These are phyloP conservation scores for Neocatenulostroma microsporum DNA, from an alignment of 2,329 filamentous ascomycete species.

Conservation along the genomic window DNA sequence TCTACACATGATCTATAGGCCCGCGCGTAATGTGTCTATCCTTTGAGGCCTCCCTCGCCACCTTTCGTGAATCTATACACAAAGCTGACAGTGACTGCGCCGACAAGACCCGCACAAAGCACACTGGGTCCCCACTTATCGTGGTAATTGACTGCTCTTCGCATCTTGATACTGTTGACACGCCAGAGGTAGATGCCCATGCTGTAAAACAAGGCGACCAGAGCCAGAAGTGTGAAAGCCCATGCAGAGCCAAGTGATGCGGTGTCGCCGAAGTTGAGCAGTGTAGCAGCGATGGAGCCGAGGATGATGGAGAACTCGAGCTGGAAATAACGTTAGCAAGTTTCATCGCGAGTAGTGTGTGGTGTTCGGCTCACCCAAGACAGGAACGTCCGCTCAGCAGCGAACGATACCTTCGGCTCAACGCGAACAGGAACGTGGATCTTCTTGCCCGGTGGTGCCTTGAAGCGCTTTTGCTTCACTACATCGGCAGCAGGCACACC, in stretches of 20 bases:
- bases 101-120: conserved; percentile 65
- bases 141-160: conserved; percentile 83
- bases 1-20: no score
- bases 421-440: conserved; percentile 95
- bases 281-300: conserved; percentile 72
- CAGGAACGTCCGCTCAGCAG: conserved; percentile 89
- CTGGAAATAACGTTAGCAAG: conserved; percentile 34
- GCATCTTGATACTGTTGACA: conserved; percentile 72
- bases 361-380: conserved; percentile 61
- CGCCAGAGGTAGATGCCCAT: conserved; percentile 82
- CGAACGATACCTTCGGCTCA: conserved; percentile 96
- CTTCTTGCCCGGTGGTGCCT: conserved; percentile 70
- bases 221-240: conserved; percentile 74
- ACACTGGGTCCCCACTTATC: conserved; percentile 77
- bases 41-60: conserved; percentile 41
- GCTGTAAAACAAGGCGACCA: conserved; percentile 71
- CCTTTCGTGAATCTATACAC: conserved; percentile 58
- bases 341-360: conserved; percentile 1
- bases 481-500: conserved; percentile 35
- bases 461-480: conserved; percentile 46
- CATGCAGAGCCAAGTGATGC: conserved; percentile 55
- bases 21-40: no score
- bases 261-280: conserved; percentile 68
- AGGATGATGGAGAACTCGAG: conserved; percentile 96
- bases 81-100: conserved; percentile 71